Base-by-base conservation (phyloP, 768 basidiomycete species). In the Tulasnella sp. region DNA sequence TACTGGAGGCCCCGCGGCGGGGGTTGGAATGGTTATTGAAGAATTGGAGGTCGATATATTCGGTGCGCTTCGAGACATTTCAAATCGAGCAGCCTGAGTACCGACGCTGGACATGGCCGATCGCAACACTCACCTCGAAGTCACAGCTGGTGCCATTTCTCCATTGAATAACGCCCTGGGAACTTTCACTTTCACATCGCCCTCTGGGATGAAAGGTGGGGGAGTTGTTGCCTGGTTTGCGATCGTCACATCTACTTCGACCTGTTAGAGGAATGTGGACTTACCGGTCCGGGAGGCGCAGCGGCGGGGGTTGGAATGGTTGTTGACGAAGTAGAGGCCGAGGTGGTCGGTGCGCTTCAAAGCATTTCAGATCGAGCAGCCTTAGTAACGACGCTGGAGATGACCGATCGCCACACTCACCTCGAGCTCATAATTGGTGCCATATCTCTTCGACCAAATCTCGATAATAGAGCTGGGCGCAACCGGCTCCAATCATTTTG, bases 401-500 rank as follows among this genome's bases (percentile, higher is more conserved):
- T 23, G 16, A 4, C 15, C 13, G 1, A 32, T 67, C 0, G 4
- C 26, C 3, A 6, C 9, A 35, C 61, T 35, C 16, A 67, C 61
- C 61, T 67, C 61, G 61, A 15, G 5, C 16, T 15, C 1, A 13
- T 2, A 26, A 5, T 6, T 11, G 61, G 26, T 5, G 1, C 6
- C 6, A 7, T n/a, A 23, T 20, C 51, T 51, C 51, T n/a, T 4
- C 61, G 23, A 6, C 61, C 44, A 18, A 74, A 74, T 26, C 44
- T 48, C 10, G 44, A 29, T 29, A 74, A 26, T 3, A 74, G 44
- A 20, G 73, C 73, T 18, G 73, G 44, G 13, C 73, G 39, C 44
- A 74, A 44, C 3, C n/a, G 44, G 29, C 26, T 26, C 73, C 73
- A 74, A 74, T 74, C 73, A 29, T 48, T 35, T 46, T 55, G 44